Evolutionary conservation across 2,329 filamentous ascomycete genomes (phyloP), one percentile per base, ranked within the genome.

Genomic region (Karstenula rhodostoma): DNA sequence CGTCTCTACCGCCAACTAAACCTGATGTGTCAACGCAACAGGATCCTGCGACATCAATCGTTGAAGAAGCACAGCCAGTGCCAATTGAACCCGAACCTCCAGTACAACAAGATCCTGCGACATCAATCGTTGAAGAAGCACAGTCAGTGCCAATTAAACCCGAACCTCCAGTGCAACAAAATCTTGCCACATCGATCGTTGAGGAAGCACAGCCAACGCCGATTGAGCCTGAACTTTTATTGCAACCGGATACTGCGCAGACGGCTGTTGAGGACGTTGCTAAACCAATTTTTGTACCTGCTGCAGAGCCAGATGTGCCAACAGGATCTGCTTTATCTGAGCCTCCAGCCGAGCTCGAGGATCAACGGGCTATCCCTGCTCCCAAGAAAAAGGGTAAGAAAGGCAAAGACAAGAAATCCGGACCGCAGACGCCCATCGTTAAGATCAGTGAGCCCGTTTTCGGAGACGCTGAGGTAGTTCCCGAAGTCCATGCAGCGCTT

Each of bases 391-490:
- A 65, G 56, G 53, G 50, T 1, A 65, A 67, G 57, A 69, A 71
- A 44, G 59, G 55, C 46, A 71, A 70, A 61, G 60, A 61, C 53
- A 69, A 66, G 57, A 58, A 61, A 52, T 64, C 62, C n/a, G 67
- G 57, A 48, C 52, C 66, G 12, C 52, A 63, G 9, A 64, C 43
- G 22, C 60, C 63, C 25, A 35, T 56, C 4, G 22, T 43, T 2
- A 65, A 68, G 56, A 10, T 54, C 13, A 17, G 33, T 17, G 33
- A 46, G 17, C 25, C 53, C n/a, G 43, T 42, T 37, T 2, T 48
- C 40, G 25, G 49, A 22, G 17, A 40, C 12, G 23, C 40, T 23
- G 13, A 23, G n/a, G 19, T 13, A 6, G 19, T 19, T 44, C 42
- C 52, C 17, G 57, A 65, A 25, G 44, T 55, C 1, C 23, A 48